Conservation (phyloP, 345 rosid genomes). For the Salix purpurea region DNA sequence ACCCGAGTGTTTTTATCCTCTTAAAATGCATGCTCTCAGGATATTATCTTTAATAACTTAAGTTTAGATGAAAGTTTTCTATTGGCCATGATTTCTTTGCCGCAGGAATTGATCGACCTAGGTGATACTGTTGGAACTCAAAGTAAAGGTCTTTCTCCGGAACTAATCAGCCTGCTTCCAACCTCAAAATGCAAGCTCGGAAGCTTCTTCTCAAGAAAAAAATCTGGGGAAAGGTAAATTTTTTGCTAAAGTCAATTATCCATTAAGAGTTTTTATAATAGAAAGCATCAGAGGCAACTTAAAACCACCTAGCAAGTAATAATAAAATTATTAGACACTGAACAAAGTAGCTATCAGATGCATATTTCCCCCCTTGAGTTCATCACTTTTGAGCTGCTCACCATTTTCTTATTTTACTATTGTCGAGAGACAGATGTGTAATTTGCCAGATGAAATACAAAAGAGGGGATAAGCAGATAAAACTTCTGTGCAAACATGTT, state of each 20-base stretch:
- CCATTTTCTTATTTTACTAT: not conserved
- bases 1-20: not conserved
- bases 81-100: slow-evolving; percentile 4
- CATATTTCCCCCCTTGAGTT: not conserved
- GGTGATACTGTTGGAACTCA: slow-evolving; percentile 69
- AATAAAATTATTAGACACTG: not conserved
- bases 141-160: slow-evolving; percentile 56
- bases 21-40: not conserved
- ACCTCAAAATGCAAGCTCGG: slow-evolving; percentile 57
- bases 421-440: slow-evolving; percentile 46
- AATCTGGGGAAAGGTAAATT: slow-evolving; percentile 49
- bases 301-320: not conserved
- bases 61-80: not conserved
- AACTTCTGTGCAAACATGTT: slow-evolving; percentile 59
- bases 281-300: not conserved
- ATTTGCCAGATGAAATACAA: slow-evolving; percentile 64
- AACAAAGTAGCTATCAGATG: not conserved
- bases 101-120: slow-evolving; percentile 62
- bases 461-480: slow-evolving; percentile 52
- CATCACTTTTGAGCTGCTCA: not conserved
- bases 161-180: slow-evolving; percentile 57
- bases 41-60: not conserved
- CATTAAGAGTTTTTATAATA: not conserved
- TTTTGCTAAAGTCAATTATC: not conserved
- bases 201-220: slow-evolving; percentile 50